Evolutionary conservation across 202 grass and related monocot genomes (phyloP).

Genomic region (Schoenoplectus triqueter): DNA sequence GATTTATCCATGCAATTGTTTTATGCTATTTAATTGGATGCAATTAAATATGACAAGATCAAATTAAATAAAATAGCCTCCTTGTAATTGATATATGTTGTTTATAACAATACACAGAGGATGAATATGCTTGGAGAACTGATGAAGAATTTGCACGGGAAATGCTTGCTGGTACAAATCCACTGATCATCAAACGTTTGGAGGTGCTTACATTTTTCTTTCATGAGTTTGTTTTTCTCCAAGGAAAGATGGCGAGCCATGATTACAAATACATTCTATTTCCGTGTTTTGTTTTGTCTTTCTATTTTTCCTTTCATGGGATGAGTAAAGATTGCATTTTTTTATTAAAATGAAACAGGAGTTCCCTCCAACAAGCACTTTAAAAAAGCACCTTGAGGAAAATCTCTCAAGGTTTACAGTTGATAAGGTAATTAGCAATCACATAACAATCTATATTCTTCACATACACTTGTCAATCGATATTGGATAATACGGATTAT

Average conservation of each 20-base stretch:
- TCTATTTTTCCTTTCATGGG: not conserved
- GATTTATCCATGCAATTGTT: not conserved
- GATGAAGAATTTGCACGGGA: slow-evolving; percentile 88
- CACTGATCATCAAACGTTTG: slow-evolving; percentile 65
- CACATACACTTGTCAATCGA: not conserved
- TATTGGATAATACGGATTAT: not conserved
- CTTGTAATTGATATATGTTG: not conserved
- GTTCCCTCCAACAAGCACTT: slow-evolving; percentile 72
- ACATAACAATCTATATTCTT: not conserved
- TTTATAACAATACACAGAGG: slow-evolving; percentile 40
- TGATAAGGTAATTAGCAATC: slow-evolving; percentile 49
- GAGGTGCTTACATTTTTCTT: slow-evolving; percentile 43
- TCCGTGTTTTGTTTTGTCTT: not conserved
- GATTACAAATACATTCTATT: not conserved
- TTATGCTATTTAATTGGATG: not conserved
- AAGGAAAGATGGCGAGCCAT: not conserved
- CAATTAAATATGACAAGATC: not conserved
- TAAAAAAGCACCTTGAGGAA: slow-evolving; percentile 58
- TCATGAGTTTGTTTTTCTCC: not conserved
- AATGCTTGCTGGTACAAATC: slow-evolving; percentile 95
- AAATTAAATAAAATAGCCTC: not conserved
- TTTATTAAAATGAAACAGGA: slow-evolving; percentile 44
- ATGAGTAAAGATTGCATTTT: not conserved
- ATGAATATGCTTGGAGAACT: slow-evolving; percentile 67
- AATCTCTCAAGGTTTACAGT: slow-evolving; percentile 62